Percentiles rank a stretch among this genome's conserved stretches.
These are phyloP conservation scores for Thalassiosira sp. DNA, from an alignment of 352 stramenopile genomes.

Conservation along the genomic window DNA sequence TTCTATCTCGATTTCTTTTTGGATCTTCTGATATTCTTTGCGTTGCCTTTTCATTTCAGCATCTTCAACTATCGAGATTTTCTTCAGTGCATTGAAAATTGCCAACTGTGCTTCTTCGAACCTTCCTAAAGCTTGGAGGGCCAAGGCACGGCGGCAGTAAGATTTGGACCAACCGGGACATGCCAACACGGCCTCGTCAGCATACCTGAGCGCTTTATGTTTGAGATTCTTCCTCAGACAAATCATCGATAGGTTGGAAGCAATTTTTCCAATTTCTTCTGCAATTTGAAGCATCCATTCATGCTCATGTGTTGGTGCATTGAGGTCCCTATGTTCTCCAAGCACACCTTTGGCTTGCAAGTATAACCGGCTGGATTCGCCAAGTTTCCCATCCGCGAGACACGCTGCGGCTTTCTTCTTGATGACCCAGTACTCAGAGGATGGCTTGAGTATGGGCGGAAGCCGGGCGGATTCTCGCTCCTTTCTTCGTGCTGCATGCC, in stretches of 20 bases:
- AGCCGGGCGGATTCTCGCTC: not conserved
- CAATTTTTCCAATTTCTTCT: slow-evolving; percentile 28
- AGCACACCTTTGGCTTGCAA: slow-evolving; percentile 18
- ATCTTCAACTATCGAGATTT: not conserved
- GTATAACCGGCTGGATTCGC: slow-evolving; percentile 1
- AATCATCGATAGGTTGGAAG: slow-evolving; percentile 28
- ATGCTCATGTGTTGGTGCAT: not conserved
- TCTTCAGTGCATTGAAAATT: slow-evolving; percentile 17
- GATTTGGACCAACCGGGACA: not conserved
- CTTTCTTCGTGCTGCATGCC: slow-evolving; percentile 6
- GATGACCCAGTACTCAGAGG: slow-evolving; percentile 9
- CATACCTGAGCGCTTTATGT: slow-evolving; percentile 16
- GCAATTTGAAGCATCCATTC: slow-evolving; percentile 11
- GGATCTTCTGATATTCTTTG: slow-evolving; percentile 10
- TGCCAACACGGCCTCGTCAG: slow-evolving; percentile 8
- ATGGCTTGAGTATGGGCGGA: slow-evolving; percentile 8
- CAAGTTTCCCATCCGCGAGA: slow-evolving; percentile 3
- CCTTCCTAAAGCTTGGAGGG: slow-evolving; percentile 11
- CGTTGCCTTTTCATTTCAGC: slow-evolving; percentile 13
- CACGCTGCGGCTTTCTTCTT: slow-evolving; percentile 4
- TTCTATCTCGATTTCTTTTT: slow-evolving; percentile 15
- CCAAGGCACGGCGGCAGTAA: slow-evolving; percentile 13
- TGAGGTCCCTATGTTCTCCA: slow-evolving; percentile 1
- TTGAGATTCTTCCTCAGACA: slow-evolving; percentile 14
- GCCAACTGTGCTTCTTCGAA: slow-evolving; percentile 14